Base-by-base conservation (phyloP, 73 alveolate genomes). In the Uronychia setigera region DNA sequence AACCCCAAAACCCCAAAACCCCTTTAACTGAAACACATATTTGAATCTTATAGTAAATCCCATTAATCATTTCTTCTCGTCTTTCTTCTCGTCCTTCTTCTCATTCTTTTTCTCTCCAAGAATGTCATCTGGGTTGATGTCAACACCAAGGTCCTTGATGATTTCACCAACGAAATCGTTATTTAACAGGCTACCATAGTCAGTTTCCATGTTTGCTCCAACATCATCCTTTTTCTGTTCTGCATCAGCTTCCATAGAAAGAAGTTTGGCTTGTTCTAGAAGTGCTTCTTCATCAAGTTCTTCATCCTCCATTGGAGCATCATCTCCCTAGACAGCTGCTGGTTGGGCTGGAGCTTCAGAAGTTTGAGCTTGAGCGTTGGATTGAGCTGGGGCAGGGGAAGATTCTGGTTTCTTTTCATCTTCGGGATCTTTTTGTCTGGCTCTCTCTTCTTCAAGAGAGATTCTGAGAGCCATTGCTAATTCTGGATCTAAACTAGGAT, bases 401-500 rank as follows among this genome's bases (percentile, higher is more conserved):
- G 79, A 84, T 89, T 76, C 27, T 78, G 83, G 60, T 87, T 80
- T 84, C 78, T 84, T 58, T 90, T 80, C 46, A 32, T 59, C 81
- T 11, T 79, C 80, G 30, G 88, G 90, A 31, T 86, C 87, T 14
- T 1, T 80, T 32, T 84, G 89, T 79, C 91, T 83, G 78, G 95
- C 98, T 58, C 92, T 88, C 46, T 89, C 98, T 92, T 87, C 97
- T 80, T 92, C 97, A 81, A 88, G 80, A 79, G 96, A 94, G 89
- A 90, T 91, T 80, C 92, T 89, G 78, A 94, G 80, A 0, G 95
- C 98, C 93, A 94, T 83, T 0, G 99, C 99, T n/a, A 94, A 80
- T 84, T 96, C 99, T 0, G 95, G 95, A 84, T 96, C 99, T 14
- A 90, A 76, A 77, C 88, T 85, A n/a, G 99, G 98, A 90, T 96